Evolutionary conservation across 768 basidiomycete species (phyloP), one percentile per base, ranked within the genome.

Genomic region (Pisolithus marmoratus): DNA sequence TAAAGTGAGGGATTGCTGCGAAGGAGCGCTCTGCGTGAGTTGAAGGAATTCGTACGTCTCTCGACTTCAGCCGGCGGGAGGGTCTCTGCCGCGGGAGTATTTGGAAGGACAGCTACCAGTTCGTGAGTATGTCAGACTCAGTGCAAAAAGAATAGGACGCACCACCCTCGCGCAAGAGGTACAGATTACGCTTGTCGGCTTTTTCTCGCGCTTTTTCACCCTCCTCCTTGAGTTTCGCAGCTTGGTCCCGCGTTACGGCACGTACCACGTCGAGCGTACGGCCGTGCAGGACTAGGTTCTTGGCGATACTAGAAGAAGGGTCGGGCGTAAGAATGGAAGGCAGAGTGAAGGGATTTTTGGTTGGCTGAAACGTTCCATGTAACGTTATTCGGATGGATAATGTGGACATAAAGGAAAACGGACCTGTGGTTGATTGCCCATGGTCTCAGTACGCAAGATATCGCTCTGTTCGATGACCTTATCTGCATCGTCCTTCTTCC

Each of bases 81-180:
- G 0, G 77, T 74, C 31, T 76, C 79, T 0, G 95, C 89, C 2
- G 85, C 87, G 0, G 92, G 84, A 2, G 87, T 82, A 60, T 89
- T 92, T 2, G 94, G 90, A 58, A 96, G 77, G 58, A 99, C 90
- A 42, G 95, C 96, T 98, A 52, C 20, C 23, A 31, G 8, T n/a
- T 11, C 11, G 26, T 47, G 36, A 19, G n/a, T 24, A 31, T 20
- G 37, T 37, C 23, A 7, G 4, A 19, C 24, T 8, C 34, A 19
- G 9, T 23, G 17, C 40, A 14, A 54, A 46, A 48, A 4, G 51
- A 26, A 37, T 47, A 34, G 7, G 26, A 71, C 83, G 59, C 62
- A 90, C 94, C 90, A 75, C 96, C 96, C 80, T 99, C 96, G 12
- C 91, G 82, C 58, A 99, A 78, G 53, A 99, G 82, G 66, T 99